phyloP scores from a whole-genome alignment of 2,329 filamentous ascomycete genomes.

The Nigrospora osmanthi region DNA sequence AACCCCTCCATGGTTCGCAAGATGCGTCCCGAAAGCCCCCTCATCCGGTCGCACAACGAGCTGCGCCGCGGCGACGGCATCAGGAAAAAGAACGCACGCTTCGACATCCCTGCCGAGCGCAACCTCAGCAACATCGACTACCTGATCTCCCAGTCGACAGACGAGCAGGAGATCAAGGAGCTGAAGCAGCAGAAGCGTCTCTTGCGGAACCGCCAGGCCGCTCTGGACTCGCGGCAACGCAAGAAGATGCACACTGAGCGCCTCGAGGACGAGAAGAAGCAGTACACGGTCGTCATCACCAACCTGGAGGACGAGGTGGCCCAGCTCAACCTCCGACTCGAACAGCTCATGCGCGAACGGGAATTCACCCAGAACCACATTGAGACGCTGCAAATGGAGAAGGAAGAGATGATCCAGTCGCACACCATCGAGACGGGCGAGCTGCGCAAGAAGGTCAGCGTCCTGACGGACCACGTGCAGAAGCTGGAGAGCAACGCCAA shows the following conservation, averaged over 20 bases:
- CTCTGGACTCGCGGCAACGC: constrained; percentile 90
- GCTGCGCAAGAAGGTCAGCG: constrained; percentile 84
- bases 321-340: constrained; percentile 59
- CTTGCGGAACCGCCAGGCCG: constrained; percentile 90
- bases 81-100: constrained; percentile 97
- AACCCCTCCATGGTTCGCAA: constrained; percentile 43
- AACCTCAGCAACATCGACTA: constrained; percentile 93
- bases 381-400: constrained; percentile 72
- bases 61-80: constrained; percentile 78
- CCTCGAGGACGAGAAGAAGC: constrained; percentile 94
- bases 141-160: constrained; percentile 77
- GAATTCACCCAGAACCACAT: constrained; percentile 69
- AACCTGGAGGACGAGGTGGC: constrained; percentile 72
- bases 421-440: constrained; percentile 89
- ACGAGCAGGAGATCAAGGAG: constrained; percentile 94
- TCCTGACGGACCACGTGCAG: constrained; percentile 67
- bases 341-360: constrained; percentile 65
- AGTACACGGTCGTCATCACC: constrained; percentile 67
- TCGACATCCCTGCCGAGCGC: constrained; percentile 90
- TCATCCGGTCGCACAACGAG: constrained; percentile 68
- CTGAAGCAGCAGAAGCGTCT: constrained; percentile 97
- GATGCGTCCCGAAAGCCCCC: constrained; percentile 60
- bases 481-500: constrained; percentile 58
- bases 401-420: constrained; percentile 80
- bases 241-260: constrained; percentile 98